Conservation (phyloP, 257 asterid species). For the Ballota nigra region DNA sequence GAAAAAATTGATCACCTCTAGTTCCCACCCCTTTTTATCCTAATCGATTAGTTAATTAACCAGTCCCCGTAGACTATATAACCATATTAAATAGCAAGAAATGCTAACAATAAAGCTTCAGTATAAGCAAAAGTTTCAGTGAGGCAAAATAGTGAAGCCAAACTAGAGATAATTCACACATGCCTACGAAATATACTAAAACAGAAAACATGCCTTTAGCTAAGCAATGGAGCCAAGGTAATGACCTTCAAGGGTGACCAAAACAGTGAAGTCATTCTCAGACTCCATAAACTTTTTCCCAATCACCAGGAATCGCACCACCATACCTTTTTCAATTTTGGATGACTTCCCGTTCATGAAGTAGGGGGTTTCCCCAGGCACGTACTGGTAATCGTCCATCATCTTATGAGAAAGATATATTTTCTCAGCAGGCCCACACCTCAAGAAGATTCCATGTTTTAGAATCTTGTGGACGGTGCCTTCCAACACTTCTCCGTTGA, state of each 20-base stretch:
- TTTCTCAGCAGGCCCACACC: conserved; percentile 63
- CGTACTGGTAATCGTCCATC: conserved; percentile 62
- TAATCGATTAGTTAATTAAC: neutral
- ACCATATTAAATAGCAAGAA: neutral
- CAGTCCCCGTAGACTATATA: too few relatives aligned
- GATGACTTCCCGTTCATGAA: conserved; percentile 65
- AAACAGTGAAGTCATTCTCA: conserved; percentile 67
- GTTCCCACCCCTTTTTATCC: too few relatives aligned
- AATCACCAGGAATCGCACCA: conserved; percentile 58
- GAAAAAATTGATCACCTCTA: too few relatives aligned
- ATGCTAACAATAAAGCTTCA: conserved; percentile 8
- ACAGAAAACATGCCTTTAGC: neutral
- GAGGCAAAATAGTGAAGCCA: conserved; percentile 2
- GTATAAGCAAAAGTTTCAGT: neutral
- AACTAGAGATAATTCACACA: conserved; percentile 7
- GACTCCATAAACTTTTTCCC: conserved; percentile 75
- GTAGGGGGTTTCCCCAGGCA: conserved; percentile 75
- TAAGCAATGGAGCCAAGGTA: conserved; percentile 76
- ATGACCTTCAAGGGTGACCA: conserved; percentile 78
- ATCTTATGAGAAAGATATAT: conserved; percentile 59
- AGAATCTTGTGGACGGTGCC: conserved; percentile 66
- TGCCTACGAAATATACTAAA: neutral
- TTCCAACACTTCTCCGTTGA: conserved; percentile 69
- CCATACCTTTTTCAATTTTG: conserved; percentile 65
- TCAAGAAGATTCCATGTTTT: conserved; percentile 74